phyloP scores from a whole-genome alignment of 2,329 filamentous ascomycete species.

The Colletotrichum falcatum region DNA sequence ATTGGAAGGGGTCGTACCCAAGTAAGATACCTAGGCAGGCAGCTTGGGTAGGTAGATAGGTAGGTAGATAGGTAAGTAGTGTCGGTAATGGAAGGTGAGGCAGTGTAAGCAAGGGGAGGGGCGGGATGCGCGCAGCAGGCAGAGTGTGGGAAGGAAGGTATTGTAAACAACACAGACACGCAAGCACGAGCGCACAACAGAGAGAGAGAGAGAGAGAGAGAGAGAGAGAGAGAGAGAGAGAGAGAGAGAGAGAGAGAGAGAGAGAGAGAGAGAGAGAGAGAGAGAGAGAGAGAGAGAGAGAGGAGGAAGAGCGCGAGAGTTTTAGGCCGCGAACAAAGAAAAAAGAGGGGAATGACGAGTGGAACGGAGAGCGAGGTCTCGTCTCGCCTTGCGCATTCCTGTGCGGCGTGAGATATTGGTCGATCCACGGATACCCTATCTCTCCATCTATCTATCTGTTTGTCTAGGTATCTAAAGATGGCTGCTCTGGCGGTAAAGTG shows the following conservation, averaged over 20 bases:
- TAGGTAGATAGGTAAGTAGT: background rate
- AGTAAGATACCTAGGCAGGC: too few species aligned
- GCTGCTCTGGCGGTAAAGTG: constrained; percentile 3
- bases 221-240: too few species aligned
- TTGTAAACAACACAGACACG: constrained; percentile 15
- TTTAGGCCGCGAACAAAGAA: too few species aligned
- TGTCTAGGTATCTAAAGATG: background rate
- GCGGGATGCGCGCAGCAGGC: background rate
- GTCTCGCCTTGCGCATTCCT: constrained; percentile 9
- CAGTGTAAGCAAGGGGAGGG: constrained; percentile 1
- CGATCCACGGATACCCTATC: background rate
- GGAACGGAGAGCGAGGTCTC: background rate
- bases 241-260: too few species aligned
- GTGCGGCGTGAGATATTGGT: background rate
- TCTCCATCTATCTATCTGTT: background rate
- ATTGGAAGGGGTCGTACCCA: background rate
- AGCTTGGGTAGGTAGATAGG: too few species aligned
- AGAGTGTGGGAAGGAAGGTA: background rate
- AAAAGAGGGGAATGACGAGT: constrained; percentile 5
- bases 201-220: too few species aligned
- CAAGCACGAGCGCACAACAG: background rate
- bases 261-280: too few species aligned
- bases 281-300: too few species aligned
- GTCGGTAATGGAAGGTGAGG: background rate
- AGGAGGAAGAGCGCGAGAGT: background rate